Percentiles rank a stretch among this genome's conserved stretches.
These are phyloP conservation scores for Angomonas ambiguus DNA, from an alignment of 208 protist species.

Conservation along the genomic window DNA sequence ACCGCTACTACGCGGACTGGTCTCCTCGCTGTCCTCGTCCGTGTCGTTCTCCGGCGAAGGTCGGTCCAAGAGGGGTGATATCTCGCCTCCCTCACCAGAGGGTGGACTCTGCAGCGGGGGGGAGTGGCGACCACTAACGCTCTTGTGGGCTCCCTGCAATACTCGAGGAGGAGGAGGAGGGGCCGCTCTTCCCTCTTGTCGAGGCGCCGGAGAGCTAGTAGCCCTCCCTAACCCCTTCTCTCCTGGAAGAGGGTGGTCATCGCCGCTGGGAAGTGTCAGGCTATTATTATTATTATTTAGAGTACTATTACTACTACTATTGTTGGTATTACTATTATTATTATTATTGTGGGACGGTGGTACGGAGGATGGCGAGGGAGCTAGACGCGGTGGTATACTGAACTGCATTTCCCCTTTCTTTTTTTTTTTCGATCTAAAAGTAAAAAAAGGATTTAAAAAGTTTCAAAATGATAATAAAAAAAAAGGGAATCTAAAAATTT, in stretches of 20 bases:
- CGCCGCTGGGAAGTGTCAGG: too few species aligned
- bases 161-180: background rate
- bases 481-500: background rate
- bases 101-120: too few species aligned
- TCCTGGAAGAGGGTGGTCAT: background rate
- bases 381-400: background rate
- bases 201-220: background rate
- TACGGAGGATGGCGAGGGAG: background rate
- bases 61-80: too few species aligned
- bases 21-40: background rate
- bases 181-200: background rate
- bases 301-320: background rate
- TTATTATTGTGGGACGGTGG: background rate
- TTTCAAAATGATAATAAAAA: background rate
- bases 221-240: background rate
- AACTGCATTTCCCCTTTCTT: background rate
- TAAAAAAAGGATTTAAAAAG: too few species aligned
- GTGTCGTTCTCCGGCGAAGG: too few species aligned
- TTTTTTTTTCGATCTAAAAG: slow-evolving; percentile 7
- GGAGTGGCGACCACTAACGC: too few species aligned
- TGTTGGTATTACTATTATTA: slow-evolving; percentile 8
- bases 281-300: slow-evolving; percentile 10
- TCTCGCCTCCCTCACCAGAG: too few species aligned
- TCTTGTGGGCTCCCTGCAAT: too few species aligned
- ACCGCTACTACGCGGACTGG: too few species aligned